Base-by-base conservation (phyloP, 768 basidiomycete species). In the Crucibulum laeve region DNA sequence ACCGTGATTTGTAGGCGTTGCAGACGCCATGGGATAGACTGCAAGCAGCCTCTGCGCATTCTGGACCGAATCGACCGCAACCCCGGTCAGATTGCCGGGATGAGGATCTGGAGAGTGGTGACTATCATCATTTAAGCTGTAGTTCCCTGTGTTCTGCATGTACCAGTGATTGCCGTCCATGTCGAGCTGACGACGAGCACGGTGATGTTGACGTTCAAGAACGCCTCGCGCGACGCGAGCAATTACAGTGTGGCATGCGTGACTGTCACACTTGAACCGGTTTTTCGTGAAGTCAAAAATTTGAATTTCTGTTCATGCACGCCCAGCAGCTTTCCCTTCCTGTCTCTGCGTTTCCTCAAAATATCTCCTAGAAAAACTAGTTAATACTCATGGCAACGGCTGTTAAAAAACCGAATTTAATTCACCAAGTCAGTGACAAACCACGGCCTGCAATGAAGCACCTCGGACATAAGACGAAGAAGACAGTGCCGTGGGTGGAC, bases 1-100 rank as follows among this genome's bases (percentile, higher is more conserved):
- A 87, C 88, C 85, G 56, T 90, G 87, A 26, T 79, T 71, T 5
- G 85, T 76, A n/a, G 87, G 86, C 3, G 82, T 85, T 21, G 83
- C 81, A 46, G 87, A 88, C 28, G 83, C 83, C 54, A 83, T 73
- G 28, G 88, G 84, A 59, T 87, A 90, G 25, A 76, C 68, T 3
- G 79, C 75, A 36, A 87, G 70, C 19, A 90, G 62, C 41, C 74
- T 64, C 49, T 87, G 86, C 2, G 84, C 80, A 59, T 81, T 79
- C 39, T 85, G 80, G 3, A 81, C 80, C 4, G 80, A 68, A 58
- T 80, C 74, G 25, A 70, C 53, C 7, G 61, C 59, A 30, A 56
- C 54, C 38, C 48, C 47, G 23, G 54, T 45, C 35, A 52, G 44
- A 42, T 40, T 40, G 45, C 54, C 44, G 17, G 51, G 32, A 15